Evolutionary conservation across 306 rosid genomes (phyloP), one percentile per base, ranked within the genome.

Genomic region (Vicia faba): DNA sequence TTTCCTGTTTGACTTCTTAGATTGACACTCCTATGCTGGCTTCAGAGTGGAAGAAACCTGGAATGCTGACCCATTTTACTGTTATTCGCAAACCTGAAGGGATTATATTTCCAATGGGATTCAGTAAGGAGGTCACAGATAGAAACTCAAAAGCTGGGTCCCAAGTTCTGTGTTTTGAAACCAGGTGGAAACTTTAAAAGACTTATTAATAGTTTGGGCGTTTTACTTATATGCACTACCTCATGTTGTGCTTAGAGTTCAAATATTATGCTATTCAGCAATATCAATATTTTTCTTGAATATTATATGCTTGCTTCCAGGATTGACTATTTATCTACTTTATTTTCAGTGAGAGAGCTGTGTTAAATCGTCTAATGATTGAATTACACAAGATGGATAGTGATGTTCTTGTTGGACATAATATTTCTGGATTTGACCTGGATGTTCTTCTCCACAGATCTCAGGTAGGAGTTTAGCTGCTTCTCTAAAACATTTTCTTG

Each of bases 341-440:
- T 70, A 18, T 73, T 68, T 87, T 77, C 96, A 93, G 97, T 79
- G 99, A 90, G 60, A 82, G 99, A 73, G 97, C 96, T 75, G 84
- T 93, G 87, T 80, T 93, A 60, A 83, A 83, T 50, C 88, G 95
- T 36, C 75, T 93, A 72, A 86, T 90, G 95, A 65, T 81, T 75
- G 92, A 90, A 69, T 80, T 93, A 36, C 83, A 86, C 82, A 90
- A 93, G 77, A 73, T 90, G 83, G 99, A 93, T 69, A 80, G 95
- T 66, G 99, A 93, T 81, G 84, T 90, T 78, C 84, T 89, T 51
- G 95, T 93, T 83, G 99, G 99, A 63, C 99, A 93, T 74, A 88
- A 90, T 75, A 85, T 93, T 69, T 93, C 99, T 49, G 97, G 97
- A 81, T 88, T 88, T 77, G 99, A 93, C 77, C 81, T 93, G 71